Evolutionary conservation across 2,329 filamentous ascomycete species (phyloP).

Genomic region (Aspergillus sp.): DNA sequence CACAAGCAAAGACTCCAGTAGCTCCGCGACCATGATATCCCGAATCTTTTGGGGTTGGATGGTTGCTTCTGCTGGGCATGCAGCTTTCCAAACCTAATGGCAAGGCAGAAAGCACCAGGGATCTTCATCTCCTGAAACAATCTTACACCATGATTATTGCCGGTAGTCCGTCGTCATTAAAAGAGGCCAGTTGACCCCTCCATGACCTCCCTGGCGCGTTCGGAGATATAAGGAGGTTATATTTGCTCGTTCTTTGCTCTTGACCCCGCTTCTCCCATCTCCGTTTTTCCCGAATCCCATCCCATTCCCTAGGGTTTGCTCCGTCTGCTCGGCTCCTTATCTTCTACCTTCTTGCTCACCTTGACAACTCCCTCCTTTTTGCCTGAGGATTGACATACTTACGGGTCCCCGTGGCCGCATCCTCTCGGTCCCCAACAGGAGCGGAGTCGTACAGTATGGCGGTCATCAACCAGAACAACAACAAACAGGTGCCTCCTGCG

Average conservation of each 20-base stretch:
- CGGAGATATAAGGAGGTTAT: conserved; percentile 9
- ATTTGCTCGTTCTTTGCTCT: conserved; percentile 4
- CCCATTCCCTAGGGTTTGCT: not conserved
- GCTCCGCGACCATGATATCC: conserved; percentile 2
- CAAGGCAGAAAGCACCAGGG: conserved; percentile 12
- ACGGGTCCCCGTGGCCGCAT: not conserved
- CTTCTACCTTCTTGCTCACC: not conserved
- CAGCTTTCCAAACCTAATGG: conserved; percentile 13
- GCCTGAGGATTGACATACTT: not conserved
- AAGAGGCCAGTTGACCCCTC: conserved; percentile 9
- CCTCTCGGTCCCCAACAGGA: not conserved
- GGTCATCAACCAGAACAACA: conserved; percentile 20
- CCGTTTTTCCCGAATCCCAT: not conserved
- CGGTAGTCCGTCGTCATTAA: conserved; percentile 11
- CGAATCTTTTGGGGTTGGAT: not conserved
- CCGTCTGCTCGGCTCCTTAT: not conserved
- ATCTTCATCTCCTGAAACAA: conserved; percentile 13
- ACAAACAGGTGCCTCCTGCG: conserved; percentile 20
- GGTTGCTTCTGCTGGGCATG: conserved; percentile 3
- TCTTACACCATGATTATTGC: conserved; percentile 5
- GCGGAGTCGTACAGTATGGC: conserved; percentile 15
- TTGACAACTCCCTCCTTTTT: not conserved
- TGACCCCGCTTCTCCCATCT: not conserved
- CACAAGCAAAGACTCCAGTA: not conserved
- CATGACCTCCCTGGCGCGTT: not conserved